Conservation (phyloP, 208 protist genomes). For the Borovskyia barvae region DNA sequence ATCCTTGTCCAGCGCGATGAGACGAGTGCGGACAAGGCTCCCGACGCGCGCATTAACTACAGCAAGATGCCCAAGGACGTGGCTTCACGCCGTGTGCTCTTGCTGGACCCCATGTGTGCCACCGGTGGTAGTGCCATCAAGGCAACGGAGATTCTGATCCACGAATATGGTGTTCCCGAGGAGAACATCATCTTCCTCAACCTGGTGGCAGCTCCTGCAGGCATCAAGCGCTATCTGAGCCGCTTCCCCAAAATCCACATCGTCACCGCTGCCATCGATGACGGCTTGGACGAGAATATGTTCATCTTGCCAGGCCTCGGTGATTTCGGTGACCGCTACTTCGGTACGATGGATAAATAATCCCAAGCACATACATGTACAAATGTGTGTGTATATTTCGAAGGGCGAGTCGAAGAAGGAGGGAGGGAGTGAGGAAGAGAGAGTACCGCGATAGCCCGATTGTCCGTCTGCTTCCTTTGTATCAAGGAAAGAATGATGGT, state of each 20-base stretch:
- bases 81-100: slow-evolving; percentile 83
- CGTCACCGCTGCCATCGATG: slow-evolving; percentile 92
- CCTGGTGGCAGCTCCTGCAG: slow-evolving; percentile 92
- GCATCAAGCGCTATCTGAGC: slow-evolving; percentile 57
- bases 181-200: slow-evolving; percentile 97
- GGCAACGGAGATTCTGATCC: slow-evolving; percentile 77
- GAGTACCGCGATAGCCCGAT: too few species aligned
- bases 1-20: slow-evolving; percentile 98
- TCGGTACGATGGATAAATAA: slow-evolving; percentile 81
- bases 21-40: slow-evolving; percentile 76
- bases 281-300: slow-evolving; percentile 85
- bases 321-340: slow-evolving; percentile 97
- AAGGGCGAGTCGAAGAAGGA: too few species aligned
- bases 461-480: too few species aligned
- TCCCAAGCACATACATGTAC: too few species aligned
- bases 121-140: slow-evolving; percentile 87
- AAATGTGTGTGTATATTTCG: too few species aligned
- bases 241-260: slow-evolving; percentile 88
- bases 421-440: too few species aligned
- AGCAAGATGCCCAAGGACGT: slow-evolving; percentile 96
- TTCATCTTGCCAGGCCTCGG: slow-evolving; percentile 97
- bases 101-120: slow-evolving; percentile 98
- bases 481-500: too few species aligned
- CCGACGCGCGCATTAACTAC: slow-evolving; percentile 92
- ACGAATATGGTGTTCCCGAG: slow-evolving; percentile 83